Evolutionary conservation across 768 basidiomycete species (phyloP).

Genomic region (Clitopilus passeckerianus): DNA sequence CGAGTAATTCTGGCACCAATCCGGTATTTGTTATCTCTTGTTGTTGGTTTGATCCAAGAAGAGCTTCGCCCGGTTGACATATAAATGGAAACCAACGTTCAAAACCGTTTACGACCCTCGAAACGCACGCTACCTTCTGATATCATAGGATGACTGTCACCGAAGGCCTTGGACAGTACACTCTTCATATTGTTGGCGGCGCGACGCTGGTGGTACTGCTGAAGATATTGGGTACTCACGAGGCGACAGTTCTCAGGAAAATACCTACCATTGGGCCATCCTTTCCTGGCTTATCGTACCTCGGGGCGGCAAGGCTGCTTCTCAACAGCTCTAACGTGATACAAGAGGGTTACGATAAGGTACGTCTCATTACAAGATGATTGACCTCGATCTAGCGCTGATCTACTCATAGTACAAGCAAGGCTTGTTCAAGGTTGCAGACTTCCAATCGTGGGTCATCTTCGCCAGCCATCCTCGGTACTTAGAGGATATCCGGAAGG

Average conservation of each 20-base stretch:
- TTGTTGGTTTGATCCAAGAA: too few relatives aligned
- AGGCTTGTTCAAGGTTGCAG: constrained; percentile 7
- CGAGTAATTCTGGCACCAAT: too few relatives aligned
- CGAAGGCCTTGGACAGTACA: too few relatives aligned
- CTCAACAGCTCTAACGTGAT: constrained; percentile 6
- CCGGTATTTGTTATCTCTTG: too few relatives aligned
- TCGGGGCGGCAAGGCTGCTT: constrained; percentile 5
- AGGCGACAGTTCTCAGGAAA: background rate
- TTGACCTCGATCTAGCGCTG: background rate
- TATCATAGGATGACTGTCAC: too few relatives aligned
- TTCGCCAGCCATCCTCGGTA: constrained; percentile 19
- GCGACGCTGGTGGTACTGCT: background rate
- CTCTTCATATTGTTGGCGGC: background rate
- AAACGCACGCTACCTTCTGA: too few relatives aligned
- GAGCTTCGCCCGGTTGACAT: too few relatives aligned
- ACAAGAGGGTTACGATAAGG: constrained; percentile 10
- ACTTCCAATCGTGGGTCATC: constrained; percentile 22
- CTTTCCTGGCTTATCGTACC: constrained; percentile 6
- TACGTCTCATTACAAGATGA: background rate
- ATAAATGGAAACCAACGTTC: too few relatives aligned
- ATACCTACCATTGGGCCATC: constrained; percentile 8
- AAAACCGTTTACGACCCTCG: too few relatives aligned
- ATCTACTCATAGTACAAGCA: background rate
- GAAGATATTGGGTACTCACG: background rate
- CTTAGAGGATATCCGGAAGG: constrained; percentile 26